Conservation (phyloP, 805 yeast species). For the Saccharomycopsis olivae region DNA sequence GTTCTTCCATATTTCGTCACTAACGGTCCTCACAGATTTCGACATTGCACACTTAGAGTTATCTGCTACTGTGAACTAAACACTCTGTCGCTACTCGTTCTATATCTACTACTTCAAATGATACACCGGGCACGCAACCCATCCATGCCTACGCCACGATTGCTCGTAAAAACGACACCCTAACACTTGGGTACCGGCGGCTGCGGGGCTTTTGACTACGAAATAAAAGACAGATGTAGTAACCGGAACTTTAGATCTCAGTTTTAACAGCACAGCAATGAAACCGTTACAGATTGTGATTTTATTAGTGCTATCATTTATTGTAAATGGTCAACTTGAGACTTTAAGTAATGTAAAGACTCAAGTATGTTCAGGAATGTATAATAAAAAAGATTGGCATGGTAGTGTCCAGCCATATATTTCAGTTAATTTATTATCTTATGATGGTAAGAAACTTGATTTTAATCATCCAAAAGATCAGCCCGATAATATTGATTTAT, state of each 20-base stretch:
- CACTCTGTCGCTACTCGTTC: too few species aligned
- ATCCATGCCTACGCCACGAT: too few species aligned
- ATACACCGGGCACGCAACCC: too few species aligned
- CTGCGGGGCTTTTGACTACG: too few species aligned
- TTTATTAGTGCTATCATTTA: neutral
- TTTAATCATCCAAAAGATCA: slow-evolving; percentile 23
- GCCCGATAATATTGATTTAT: slow-evolving; percentile 34
- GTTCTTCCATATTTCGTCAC: slow-evolving; percentile 90
- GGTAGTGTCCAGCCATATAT: slow-evolving; percentile 62
- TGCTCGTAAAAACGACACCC: too few species aligned
- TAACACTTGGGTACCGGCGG: too few species aligned
- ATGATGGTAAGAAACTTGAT: slow-evolving; percentile 20
- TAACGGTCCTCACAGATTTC: slow-evolving; percentile 37
- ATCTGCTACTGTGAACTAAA: too few species aligned
- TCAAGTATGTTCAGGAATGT: slow-evolving; percentile 85
- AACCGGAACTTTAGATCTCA: too few species aligned
- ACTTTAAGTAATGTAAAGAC: slow-evolving; percentile 38
- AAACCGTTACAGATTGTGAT: too few species aligned
- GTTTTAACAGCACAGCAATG: too few species aligned
- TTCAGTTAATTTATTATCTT: slow-evolving; percentile 33
- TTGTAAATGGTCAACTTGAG: slow-evolving; percentile 25
- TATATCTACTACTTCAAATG: too few species aligned
- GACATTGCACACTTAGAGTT: slow-evolving; percentile 22
- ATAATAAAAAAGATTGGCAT: slow-evolving; percentile 77
- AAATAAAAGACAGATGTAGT: too few species aligned